Base-by-base conservation (phyloP, 345 rosid species). In the Brassica nigra region DNA sequence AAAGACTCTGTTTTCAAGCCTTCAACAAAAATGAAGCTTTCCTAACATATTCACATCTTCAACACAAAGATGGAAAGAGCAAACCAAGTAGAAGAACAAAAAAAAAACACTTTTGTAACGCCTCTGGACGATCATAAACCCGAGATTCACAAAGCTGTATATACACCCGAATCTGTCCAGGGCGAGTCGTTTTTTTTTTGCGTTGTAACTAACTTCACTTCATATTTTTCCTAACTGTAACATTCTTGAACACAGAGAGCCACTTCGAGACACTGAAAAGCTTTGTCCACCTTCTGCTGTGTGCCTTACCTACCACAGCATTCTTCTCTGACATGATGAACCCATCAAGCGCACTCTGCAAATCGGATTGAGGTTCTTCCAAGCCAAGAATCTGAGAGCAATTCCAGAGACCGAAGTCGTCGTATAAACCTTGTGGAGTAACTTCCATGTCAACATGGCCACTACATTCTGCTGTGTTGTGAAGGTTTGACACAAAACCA, bases 201-300 rank as follows among this genome's bases (percentile, higher is more conserved):
- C 27, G 18, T 64, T 49, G 47, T 34, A 33, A 70, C 54, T 11
- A 52, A 77, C 12, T 34, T 66, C 77, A 59, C 55, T 87, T 81
- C 39, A 83, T n/a, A 78, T 78, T 84, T 74, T 86, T 84, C 76
- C 89, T 64, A 71, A 75, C 62, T 83, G 83, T 75, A 85, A 93
- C 59, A 73, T 81, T 76, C 71, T 92, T 83, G 84, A 86, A 70
- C 31, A 93, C 81, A 12, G 89, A 84, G 68, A 95, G 86, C 95
- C 94, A 92, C 83, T 90, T 91, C 70, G 94, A 82, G 68, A 95
- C 91, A 34, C 92, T 90, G 75, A 84, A 90, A 49, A 95, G 78
- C 88, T 87, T 95, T 52, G 90, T 88, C 99, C 99, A 95, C 82
- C 98, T 88, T 85, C 76, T 90, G 70, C 90, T 90, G 27, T 97